Evolutionary conservation across 306 rosid genomes (phyloP), one percentile per base, ranked within the genome.

Genomic region (Citrullus colocynthis): DNA sequence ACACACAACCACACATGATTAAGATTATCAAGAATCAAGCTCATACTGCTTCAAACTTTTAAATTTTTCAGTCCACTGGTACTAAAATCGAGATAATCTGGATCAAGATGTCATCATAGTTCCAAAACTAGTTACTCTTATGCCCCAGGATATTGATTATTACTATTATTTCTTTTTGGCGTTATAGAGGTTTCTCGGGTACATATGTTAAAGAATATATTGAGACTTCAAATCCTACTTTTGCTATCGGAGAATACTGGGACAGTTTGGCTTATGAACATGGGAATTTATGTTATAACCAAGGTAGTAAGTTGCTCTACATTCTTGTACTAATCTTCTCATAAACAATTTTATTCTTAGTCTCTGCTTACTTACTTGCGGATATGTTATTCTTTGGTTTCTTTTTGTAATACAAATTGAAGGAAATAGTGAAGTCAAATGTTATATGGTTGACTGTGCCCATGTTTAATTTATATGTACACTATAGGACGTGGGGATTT

Each of bases 191-290:
- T 71, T 91, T 91, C 82, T 87, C 90, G 21, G 96, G 96, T 83
- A 72, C 85, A 20, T 83, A 80, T 16, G 92, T 91, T 56, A 91
- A 89, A 80, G 97, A 91, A 76, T 91, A 91, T 81, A 88, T 91
- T 74, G 93, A 88, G 83, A 83, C 92, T 70, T 86, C 92, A 36
- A 81, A 66, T 70, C 97, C 97, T 0, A 84, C 78, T n/a, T 91
- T 89, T 83, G 85, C 97, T 56, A 85, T 91, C 70, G 97, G 97
- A 85, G 97, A 91, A 81, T 91, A 91, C 77, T 91, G 97, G 97
- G 97, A 91, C 86, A 83, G 89, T 81, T 80, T 89, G 83, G 81
- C 66, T 63, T 91, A 91, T 84, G 90, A 88, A 80, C 87, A 86
- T 62, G 92, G 88, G 60, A 82, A 79, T 80, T 84, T 91, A 88